A percentile compares a stretch with the other conserved stretches of the same genome.
These are phyloP conservation scores for Sarcodon sp. DNA, from an alignment of 768 basidiomycete species.

Conservation along the genomic window DNA sequence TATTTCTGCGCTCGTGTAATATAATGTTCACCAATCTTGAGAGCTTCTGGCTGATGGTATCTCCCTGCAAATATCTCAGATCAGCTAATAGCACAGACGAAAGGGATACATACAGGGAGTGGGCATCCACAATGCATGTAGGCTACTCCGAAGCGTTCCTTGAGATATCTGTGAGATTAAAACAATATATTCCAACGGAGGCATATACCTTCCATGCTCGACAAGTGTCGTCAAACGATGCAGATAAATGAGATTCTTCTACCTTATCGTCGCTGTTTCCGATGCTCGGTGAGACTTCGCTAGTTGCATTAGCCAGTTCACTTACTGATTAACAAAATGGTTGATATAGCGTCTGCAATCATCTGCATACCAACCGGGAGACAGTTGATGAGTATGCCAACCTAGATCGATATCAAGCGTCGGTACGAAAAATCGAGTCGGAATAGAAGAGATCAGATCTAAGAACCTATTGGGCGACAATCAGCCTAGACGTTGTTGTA, in stretches of 20 bases:
- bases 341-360: conserved; percentile 31
- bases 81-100: too few species aligned
- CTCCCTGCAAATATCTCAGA: conserved; percentile 11
- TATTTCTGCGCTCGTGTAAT: background rate
- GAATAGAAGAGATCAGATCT: conserved; percentile 34
- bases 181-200: background rate
- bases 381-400: conserved; percentile 67
- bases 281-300: background rate
- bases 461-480: conserved; percentile 27
- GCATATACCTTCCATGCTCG: conserved; percentile 30
- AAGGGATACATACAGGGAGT: conserved; percentile 12
- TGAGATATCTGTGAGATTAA: background rate
- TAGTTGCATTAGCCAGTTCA: background rate
- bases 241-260: conserved; percentile 28
- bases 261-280: conserved; percentile 33
- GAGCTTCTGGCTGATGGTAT: conserved; percentile 29
- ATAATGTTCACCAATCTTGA: background rate
- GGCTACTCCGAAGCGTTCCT: conserved; percentile 33
- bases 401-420: conserved; percentile 66
- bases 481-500: background rate
- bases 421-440: conserved; percentile 33
- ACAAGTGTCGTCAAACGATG: conserved; percentile 35
- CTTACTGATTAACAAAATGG: conserved; percentile 44
- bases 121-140: conserved; percentile 55
- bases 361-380: conserved; percentile 27